Evolutionary conservation across 495 filamentous ascomycete genomes (phyloP).

Genomic region (Hypoxylon crocopeplum): DNA sequence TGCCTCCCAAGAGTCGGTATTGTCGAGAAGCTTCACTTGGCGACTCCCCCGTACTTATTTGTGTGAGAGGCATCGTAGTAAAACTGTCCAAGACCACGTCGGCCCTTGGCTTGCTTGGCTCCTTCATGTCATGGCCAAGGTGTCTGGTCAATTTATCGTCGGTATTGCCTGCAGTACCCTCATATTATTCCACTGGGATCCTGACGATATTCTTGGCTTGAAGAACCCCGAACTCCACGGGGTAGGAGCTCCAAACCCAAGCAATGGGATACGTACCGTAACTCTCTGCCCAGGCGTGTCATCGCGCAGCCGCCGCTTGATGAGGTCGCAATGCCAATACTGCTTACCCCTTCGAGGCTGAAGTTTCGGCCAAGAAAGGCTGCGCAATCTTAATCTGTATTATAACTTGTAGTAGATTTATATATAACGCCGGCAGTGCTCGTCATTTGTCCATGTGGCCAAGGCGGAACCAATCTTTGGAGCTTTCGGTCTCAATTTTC

Average conservation of each 20-base stretch:
- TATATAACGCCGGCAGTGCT: slow-evolving; percentile 25
- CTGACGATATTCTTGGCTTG: slow-evolving; percentile 14
- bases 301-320: slow-evolving; percentile 2
- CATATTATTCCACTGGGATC: slow-evolving; percentile 20
- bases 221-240: slow-evolving; percentile 14
- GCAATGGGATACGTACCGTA: slow-evolving; percentile 3
- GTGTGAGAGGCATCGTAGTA: slow-evolving; percentile 20
- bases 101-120: slow-evolving; percentile 20
- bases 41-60: slow-evolving; percentile 6
- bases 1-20: slow-evolving; percentile 10
- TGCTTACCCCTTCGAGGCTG: slow-evolving; percentile 19
- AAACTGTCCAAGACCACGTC: slow-evolving; percentile 8
- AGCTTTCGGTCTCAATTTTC: slow-evolving; percentile 16
- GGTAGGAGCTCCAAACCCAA: slow-evolving; percentile 3
- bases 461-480: slow-evolving; percentile 11
- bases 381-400: slow-evolving; percentile 1
- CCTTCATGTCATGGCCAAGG: slow-evolving; percentile 11
- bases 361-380: slow-evolving; percentile 30
- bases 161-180: slow-evolving; percentile 5
- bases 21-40: slow-evolving; percentile 21
- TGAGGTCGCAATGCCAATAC: slow-evolving; percentile 27
- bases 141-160: not conserved
- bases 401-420: not conserved
- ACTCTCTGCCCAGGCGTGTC: slow-evolving; percentile 1
- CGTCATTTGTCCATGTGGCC: slow-evolving; percentile 12